A percentile compares a stretch with the other conserved stretches of the same genome.
phyloP scores from a whole-genome alignment of 2,329 filamentous ascomycete genomes.

The Fusarium sulawesiense region DNA sequence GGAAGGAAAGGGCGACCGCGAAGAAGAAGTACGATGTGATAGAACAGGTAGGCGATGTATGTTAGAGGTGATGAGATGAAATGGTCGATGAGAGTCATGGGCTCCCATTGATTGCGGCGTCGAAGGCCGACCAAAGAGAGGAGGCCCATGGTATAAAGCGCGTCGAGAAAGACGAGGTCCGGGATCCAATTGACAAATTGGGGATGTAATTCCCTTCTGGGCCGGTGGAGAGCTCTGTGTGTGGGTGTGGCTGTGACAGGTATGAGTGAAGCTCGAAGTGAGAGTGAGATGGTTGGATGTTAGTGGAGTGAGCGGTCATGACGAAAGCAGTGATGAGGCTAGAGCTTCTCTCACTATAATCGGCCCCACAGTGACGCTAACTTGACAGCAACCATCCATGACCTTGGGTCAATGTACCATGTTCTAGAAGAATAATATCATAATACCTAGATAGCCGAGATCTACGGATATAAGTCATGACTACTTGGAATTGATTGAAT shows the following conservation, averaged over 20 bases:
- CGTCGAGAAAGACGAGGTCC: neutral
- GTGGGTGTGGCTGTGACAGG: neutral
- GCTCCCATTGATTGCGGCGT: slow-evolving; percentile 60
- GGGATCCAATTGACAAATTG: neutral
- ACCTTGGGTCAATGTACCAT: neutral
- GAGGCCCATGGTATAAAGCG: slow-evolving; percentile 55
- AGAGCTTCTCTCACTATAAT: neutral
- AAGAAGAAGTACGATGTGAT: slow-evolving; percentile 73
- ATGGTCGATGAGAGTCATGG: slow-evolving; percentile 67
- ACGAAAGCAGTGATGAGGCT: slow-evolving; percentile 21
- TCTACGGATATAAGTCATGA: neutral
- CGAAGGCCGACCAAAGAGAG: slow-evolving; percentile 60
- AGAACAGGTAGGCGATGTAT: slow-evolving; percentile 70
- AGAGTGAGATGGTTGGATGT: neutral
- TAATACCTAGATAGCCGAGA: neutral
- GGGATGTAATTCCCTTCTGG: neutral
- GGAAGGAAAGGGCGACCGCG: slow-evolving; percentile 73
- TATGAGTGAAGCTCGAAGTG: neutral
- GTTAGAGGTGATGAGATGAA: slow-evolving; percentile 76
- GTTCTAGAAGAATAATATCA: neutral
- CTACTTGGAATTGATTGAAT: neutral
- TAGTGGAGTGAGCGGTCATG: slow-evolving; percentile 9
- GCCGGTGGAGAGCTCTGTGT: neutral
- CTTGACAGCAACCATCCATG: slow-evolving; percentile 19
- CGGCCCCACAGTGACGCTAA: slow-evolving; percentile 32